Conservation (phyloP, 495 filamentous ascomycete genomes). For the Corynascus novoguineensis region DNA sequence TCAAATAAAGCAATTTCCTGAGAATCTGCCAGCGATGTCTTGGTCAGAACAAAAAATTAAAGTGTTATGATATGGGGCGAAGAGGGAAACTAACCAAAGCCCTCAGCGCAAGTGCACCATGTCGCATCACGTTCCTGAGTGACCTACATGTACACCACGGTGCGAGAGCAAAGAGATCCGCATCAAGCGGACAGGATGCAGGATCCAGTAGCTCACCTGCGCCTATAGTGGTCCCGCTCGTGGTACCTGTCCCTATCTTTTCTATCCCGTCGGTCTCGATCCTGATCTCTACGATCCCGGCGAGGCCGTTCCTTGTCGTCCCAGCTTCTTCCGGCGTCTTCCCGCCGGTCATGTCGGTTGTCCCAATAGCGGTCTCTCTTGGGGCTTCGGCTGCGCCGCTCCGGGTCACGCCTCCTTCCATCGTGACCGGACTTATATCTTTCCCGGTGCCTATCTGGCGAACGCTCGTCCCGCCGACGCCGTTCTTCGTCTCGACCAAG, state of each 20-base stretch:
- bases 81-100: background rate
- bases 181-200: background rate
- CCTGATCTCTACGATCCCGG: conserved; percentile 21
- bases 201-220: conserved; percentile 16
- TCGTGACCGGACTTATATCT: conserved; percentile 15
- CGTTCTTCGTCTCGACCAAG: conserved; percentile 8
- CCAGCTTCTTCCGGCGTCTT: conserved; percentile 5
- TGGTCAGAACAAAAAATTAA: conserved; percentile 5
- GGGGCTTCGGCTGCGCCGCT: conserved; percentile 38
- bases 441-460: conserved; percentile 16
- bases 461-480: conserved; percentile 7
- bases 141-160: too few relatives aligned
- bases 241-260: conserved; percentile 14
- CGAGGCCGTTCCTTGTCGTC: conserved; percentile 24
- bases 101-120: too few relatives aligned
- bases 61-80: background rate
- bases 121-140: too few relatives aligned
- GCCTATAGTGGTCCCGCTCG: conserved; percentile 14
- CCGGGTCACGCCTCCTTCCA: conserved; percentile 15
- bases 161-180: background rate
- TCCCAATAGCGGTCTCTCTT: conserved; percentile 29
- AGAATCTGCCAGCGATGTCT: background rate
- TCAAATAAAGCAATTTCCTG: background rate
- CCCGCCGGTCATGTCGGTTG: conserved; percentile 16
- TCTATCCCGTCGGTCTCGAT: conserved; percentile 14